A percentile compares a stretch with the other conserved stretches of the same genome.
Conservation (phyloP, 345 rosid species). For the Moricandia arvensis region DNA sequence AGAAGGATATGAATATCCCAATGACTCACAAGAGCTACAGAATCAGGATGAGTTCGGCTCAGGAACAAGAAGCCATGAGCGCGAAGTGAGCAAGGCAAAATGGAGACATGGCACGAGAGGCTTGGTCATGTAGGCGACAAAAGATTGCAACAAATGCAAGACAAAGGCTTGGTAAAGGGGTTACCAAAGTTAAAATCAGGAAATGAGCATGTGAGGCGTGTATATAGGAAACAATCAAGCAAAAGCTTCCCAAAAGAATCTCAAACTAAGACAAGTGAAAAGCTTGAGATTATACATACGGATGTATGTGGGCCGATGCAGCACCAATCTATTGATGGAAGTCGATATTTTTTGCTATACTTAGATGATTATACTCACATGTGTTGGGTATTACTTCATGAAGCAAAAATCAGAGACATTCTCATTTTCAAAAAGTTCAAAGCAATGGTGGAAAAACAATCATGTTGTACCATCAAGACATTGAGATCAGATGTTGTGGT, state of each 20-base stretch:
- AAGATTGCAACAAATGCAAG: background rate
- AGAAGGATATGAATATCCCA: background rate
- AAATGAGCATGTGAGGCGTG: background rate
- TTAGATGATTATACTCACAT: background rate
- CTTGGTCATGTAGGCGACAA: background rate
- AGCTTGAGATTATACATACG: too few species aligned
- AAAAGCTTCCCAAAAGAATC: background rate
- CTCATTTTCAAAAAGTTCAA: background rate
- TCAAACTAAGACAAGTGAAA: too few species aligned
- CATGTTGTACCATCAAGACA: background rate
- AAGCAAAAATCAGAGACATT: background rate
- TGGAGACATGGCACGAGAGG: background rate
- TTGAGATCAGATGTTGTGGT: background rate
- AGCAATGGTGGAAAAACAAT: background rate
- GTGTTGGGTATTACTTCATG: background rate
- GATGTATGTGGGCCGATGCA: too few species aligned
- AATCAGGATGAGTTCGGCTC: background rate
- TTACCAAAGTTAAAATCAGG: background rate
- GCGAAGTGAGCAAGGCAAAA: background rate
- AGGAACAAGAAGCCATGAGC: background rate
- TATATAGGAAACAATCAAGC: background rate
- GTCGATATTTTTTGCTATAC: too few species aligned
- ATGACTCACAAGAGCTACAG: background rate
- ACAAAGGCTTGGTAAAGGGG: background rate
- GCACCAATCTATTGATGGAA: too few species aligned